Evolutionary conservation across 1,284 basidiomycete species (phyloP).

Genomic region (Trichosporon asahii): DNA sequence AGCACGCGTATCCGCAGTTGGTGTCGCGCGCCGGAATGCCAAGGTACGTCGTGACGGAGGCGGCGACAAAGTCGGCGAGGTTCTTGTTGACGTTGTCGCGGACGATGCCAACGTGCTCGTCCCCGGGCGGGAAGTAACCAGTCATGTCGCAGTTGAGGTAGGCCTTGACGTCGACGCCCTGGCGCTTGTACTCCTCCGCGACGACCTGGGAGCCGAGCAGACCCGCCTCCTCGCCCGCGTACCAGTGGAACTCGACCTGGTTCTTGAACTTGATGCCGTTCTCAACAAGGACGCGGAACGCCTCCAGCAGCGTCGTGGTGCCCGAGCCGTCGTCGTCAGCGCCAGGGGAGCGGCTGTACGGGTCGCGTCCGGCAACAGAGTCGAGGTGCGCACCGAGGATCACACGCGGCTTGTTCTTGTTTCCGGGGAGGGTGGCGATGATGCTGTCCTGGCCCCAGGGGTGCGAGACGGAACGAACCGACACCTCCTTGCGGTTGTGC

Average conservation of each 20-base stretch:
- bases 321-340: conserved; percentile 89
- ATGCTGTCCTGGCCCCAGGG: background rate
- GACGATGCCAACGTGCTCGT: conserved; percentile 84
- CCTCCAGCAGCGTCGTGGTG: conserved; percentile 84
- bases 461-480: background rate
- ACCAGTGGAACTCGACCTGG: conserved; percentile 93
- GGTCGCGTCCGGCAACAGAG: background rate
- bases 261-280: conserved; percentile 69
- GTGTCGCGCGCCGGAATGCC: conserved; percentile 52
- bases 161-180: conserved; percentile 67
- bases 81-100: conserved; percentile 75
- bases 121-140: conserved; percentile 23
- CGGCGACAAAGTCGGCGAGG: conserved; percentile 71
- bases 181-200: conserved; percentile 68
- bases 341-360: conserved; percentile 65
- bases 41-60: conserved; percentile 65
- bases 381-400: conserved; percentile 8
- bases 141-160: conserved; percentile 87
- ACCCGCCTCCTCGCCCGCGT: conserved; percentile 89
- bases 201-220: conserved; percentile 91
- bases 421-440: background rate
- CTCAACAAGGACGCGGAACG: conserved; percentile 77
- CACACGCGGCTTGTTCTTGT: background rate
- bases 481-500: background rate
- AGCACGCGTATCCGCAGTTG: conserved; percentile 92